Base-by-base conservation (phyloP, 192 early-diverging fungal genomes). In the Umbelopsis ramanniana region DNA sequence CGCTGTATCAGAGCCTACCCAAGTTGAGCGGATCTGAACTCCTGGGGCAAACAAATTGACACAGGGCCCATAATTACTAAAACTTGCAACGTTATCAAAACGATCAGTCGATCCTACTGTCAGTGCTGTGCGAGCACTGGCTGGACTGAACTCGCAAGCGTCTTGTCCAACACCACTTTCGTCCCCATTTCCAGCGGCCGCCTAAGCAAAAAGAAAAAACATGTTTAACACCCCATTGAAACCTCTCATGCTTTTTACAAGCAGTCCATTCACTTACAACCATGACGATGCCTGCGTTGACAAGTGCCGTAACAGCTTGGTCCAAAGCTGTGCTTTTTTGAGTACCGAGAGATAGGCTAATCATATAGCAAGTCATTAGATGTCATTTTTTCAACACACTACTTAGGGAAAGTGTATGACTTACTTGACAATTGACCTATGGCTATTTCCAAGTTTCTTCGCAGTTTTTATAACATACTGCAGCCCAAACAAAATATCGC, bases 1-100 rank as follows among this genome's bases (percentile, higher is more conserved):
- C 33, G 52, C 52, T 11, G 24, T 37, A 23, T 72, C 45, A n/a
- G 24, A 52, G 14, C 22, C 26, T 9, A 43, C 11, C 33, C 79
- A 72, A 6, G 66, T 37, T 22, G 77, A 79, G 23, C 53, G 17
- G 19, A 79, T 66, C 15, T 19, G 35, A 0, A 68, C 81, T 6
- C 77, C 85, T 0, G 84, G 87, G 0, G 82, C 87, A 68, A 84
- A 81, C 19, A 89, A 57, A 54, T 81, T 80, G 3, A 89, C 85
- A 37, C 87, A 89, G 37, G 52, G 70, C 0, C 87, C 87, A 53
- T 57, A 78, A 66, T 89, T 89, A 3, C 83, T 85, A 63, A 82
- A 88, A 6, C 53, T 22, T 0, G 87, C 78, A 50, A 86, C 60
- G 12, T 70, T 67, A 54, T 88, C 87, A 0, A 50, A 26, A 2